Conservation (phyloP, 768 basidiomycete genomes). For the Mycena latifolia region DNA sequence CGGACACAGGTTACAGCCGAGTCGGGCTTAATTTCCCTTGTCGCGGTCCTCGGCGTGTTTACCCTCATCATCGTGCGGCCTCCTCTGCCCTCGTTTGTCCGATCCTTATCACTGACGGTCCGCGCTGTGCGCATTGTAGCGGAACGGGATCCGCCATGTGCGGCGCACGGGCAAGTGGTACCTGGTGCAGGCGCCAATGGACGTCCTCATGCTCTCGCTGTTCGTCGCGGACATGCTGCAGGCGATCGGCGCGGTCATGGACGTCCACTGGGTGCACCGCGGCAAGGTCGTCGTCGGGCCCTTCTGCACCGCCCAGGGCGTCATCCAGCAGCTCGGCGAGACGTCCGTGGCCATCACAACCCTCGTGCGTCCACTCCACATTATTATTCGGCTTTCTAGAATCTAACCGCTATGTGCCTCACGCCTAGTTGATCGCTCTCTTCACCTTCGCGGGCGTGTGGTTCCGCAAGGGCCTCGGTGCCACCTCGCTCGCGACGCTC, state of each 20-base stretch:
- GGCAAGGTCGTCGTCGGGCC: slow-evolving; percentile 48
- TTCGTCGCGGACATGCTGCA: slow-evolving; percentile 52
- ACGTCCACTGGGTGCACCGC: slow-evolving; percentile 50
- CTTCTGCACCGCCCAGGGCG: slow-evolving; percentile 54
- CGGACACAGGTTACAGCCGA: slow-evolving; percentile 47
- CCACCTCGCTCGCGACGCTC: slow-evolving; percentile 41
- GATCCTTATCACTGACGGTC: slow-evolving; percentile 2
- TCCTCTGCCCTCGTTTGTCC: background rate
- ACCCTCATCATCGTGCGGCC: slow-evolving; percentile 45
- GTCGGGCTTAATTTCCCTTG: slow-evolving; percentile 49
- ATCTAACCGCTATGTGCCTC: background rate
- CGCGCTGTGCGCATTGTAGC: slow-evolving; percentile 35
- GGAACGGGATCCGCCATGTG: slow-evolving; percentile 44
- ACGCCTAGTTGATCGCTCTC: slow-evolving; percentile 48
- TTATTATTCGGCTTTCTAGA: too few relatives aligned
- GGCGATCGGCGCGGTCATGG: slow-evolving; percentile 51
- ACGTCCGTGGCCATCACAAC: slow-evolving; percentile 56
- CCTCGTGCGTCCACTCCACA: slow-evolving; percentile 44
- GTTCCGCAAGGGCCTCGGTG: slow-evolving; percentile 43
- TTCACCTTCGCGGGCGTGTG: slow-evolving; percentile 58
- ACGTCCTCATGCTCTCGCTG: slow-evolving; percentile 52
- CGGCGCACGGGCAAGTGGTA: slow-evolving; percentile 38
- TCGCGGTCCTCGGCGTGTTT: slow-evolving; percentile 49
- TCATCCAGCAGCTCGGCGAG: slow-evolving; percentile 57
- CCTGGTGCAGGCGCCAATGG: slow-evolving; percentile 51